These are phyloP conservation scores for Aspergillus aculeatinus DNA, from an alignment of 2,329 filamentous ascomycete species.

Conservation along the genomic window DNA sequence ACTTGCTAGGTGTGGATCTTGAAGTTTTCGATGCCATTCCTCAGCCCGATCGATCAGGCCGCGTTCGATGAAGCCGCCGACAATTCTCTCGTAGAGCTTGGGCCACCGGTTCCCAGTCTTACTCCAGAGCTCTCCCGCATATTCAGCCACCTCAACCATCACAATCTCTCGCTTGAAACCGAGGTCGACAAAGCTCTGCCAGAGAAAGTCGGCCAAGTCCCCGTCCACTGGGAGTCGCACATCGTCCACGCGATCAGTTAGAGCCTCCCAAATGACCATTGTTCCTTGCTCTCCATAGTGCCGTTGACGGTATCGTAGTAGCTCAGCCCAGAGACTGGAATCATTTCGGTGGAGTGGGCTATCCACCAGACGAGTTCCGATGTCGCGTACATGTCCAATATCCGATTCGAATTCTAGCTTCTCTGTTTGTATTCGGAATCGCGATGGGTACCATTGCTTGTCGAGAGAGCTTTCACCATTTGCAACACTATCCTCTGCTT, in stretches of 20 bases:
- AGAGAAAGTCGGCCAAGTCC: constrained; percentile 41
- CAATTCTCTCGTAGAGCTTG: constrained; percentile 39
- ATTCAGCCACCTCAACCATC: constrained; percentile 33
- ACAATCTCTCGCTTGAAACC: constrained; percentile 36
- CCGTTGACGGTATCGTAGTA: constrained; percentile 45
- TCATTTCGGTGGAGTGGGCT: constrained; percentile 31
- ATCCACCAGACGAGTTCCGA: constrained; percentile 43
- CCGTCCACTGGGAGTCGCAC: constrained; percentile 39
- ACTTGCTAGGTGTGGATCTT: constrained; percentile 30
- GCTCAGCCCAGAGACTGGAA: constrained; percentile 46
- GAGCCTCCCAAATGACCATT: constrained; percentile 42
- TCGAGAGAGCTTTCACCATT: background rate
- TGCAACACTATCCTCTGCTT: background rate
- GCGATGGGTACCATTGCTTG: constrained; percentile 6
- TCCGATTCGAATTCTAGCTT: constrained; percentile 45
- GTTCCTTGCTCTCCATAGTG: constrained; percentile 45
- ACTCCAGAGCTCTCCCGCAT: constrained; percentile 43
- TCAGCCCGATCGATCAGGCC: constrained; percentile 33
- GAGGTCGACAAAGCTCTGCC: constrained; percentile 40
- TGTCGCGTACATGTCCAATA: constrained; percentile 35
- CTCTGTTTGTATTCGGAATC: constrained; percentile 30
- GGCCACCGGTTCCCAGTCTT: constrained; percentile 40
- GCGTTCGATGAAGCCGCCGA: constrained; percentile 35
- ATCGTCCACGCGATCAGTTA: constrained; percentile 32
- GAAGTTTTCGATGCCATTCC: constrained; percentile 40